These are phyloP conservation scores for Chaetoscypha palmicola DNA, from an alignment of 2,329 filamentous ascomycete genomes.

Conservation along the genomic window DNA sequence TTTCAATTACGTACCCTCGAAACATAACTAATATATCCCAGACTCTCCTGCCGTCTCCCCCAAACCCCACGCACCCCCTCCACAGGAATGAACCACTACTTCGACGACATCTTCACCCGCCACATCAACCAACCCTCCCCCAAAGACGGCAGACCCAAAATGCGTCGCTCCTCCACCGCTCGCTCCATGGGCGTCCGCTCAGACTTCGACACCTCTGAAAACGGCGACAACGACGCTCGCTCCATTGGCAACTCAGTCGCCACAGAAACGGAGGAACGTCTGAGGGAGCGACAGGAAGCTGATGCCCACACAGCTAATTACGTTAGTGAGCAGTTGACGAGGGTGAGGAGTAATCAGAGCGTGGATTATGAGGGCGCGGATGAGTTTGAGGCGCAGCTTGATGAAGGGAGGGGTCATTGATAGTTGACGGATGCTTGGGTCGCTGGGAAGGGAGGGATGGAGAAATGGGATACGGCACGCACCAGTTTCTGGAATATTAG, in stretches of 20 bases:
- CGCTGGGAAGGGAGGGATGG: too few relatives aligned
- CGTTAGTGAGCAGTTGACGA: constrained; percentile 71
- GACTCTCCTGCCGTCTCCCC: constrained; percentile 80
- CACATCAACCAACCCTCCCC: constrained; percentile 33
- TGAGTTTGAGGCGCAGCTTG: constrained; percentile 54
- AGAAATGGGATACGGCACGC: too few relatives aligned
- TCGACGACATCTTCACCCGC: constrained; percentile 78
- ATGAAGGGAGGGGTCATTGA: constrained; percentile 30
- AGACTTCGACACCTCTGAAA: constrained; percentile 57
- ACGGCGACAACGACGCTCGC: constrained; percentile 38
- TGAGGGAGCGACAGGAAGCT: constrained; percentile 45
- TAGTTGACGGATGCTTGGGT: not conserved
- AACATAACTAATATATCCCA: constrained; percentile 41
- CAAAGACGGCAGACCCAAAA: constrained; percentile 39
- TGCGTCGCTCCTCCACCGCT: constrained; percentile 73
- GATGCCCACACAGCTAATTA: constrained; percentile 73
- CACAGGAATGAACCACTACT: constrained; percentile 83
- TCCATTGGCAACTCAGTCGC: constrained; percentile 38
- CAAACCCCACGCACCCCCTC: constrained; percentile 87
- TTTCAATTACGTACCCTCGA: not conserved
- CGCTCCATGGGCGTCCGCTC: constrained; percentile 79
- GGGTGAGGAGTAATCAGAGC: constrained; percentile 51
- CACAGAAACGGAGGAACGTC: constrained; percentile 45
- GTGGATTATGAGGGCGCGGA: constrained; percentile 41
- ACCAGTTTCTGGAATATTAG: too few relatives aligned